These are phyloP conservation scores for Annulohypoxylon moriforme DNA, from an alignment of 495 filamentous ascomycete genomes.

Conservation along the genomic window DNA sequence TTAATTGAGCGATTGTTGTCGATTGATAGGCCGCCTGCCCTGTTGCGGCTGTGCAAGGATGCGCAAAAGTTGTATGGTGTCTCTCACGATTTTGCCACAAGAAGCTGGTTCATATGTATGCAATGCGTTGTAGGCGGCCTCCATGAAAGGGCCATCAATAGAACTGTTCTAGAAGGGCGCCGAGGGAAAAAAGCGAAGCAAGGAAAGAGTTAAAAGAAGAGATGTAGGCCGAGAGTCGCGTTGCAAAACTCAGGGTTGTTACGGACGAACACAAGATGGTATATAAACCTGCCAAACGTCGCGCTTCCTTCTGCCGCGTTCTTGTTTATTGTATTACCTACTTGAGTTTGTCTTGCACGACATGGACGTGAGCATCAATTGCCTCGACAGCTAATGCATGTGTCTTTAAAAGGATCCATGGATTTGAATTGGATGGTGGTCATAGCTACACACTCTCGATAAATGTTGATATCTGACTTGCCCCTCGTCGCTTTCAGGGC, in stretches of 20 bases:
- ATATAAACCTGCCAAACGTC: constrained; percentile 24
- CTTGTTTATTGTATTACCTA: constrained; percentile 43
- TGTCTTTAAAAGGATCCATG: constrained; percentile 19
- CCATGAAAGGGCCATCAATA: constrained; percentile 11
- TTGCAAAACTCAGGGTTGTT: background rate
- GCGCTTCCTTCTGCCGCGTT: constrained; percentile 24
- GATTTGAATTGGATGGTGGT: constrained; percentile 21
- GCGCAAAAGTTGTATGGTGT: constrained; percentile 15
- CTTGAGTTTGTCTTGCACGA: constrained; percentile 32
- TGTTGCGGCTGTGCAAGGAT: constrained; percentile 41
- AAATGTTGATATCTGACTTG: background rate
- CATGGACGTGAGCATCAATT: constrained; percentile 22
- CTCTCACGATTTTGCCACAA: constrained; percentile 32
- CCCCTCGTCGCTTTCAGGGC: constrained; percentile 2
- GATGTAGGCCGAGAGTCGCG: too few relatives aligned
- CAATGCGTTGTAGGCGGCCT: constrained; percentile 29
- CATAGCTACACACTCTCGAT: constrained; percentile 1
- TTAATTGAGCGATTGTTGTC: constrained; percentile 18
- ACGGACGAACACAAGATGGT: constrained; percentile 9
- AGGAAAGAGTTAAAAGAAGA: background rate
- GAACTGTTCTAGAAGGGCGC: constrained; percentile 22
- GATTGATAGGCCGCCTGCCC: constrained; percentile 28
- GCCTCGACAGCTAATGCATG: constrained; percentile 29
- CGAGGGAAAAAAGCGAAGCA: constrained; percentile 6
- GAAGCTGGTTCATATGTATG: constrained; percentile 13